Percentiles rank a stretch among this genome's conserved stretches.
Evolutionary conservation across 306 rosid species (phyloP).

Genomic region (Malus asiatica): DNA sequence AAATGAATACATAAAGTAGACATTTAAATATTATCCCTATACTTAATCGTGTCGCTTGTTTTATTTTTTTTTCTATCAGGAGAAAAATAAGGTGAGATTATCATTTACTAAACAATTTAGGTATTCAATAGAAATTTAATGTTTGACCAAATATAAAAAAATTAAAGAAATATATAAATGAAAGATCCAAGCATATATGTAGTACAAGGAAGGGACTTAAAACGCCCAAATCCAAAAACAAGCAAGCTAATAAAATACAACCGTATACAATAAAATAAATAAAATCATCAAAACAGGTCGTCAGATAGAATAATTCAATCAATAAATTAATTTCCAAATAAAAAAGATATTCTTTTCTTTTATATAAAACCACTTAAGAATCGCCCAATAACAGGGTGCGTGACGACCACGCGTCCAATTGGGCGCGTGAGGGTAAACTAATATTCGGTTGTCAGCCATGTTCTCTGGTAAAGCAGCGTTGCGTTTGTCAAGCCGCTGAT

Average conservation of each 20-base stretch:
- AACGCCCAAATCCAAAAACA: not conserved
- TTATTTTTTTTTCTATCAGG: too few species aligned
- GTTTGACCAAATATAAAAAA: not conserved
- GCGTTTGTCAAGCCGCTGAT: constrained; percentile 34
- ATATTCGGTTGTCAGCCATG: constrained; percentile 22
- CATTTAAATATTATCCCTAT: too few species aligned
- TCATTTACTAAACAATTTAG: not conserved
- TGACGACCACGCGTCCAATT: not conserved
- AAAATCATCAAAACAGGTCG: not conserved
- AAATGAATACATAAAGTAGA: too few species aligned
- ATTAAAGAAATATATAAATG: not conserved
- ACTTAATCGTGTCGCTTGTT: too few species aligned
- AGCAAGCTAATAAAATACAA: not conserved
- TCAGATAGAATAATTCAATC: not conserved
- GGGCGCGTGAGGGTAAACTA: constrained; percentile 1
- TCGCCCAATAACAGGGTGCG: not conserved
- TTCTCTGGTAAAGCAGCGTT: constrained; percentile 15
- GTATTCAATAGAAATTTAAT: too few species aligned
- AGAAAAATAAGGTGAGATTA: not conserved
- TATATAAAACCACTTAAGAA: not conserved
- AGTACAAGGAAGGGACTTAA: constrained; percentile 1
- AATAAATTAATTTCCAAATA: not conserved
- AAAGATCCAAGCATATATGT: not conserved
- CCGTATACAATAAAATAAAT: not conserved
- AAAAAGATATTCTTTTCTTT: not conserved